Percentiles rank a stretch among this genome's conserved stretches.
Conservation (phyloP, 2,329 filamentous ascomycete species). For the Zopfia rhizophila region DNA sequence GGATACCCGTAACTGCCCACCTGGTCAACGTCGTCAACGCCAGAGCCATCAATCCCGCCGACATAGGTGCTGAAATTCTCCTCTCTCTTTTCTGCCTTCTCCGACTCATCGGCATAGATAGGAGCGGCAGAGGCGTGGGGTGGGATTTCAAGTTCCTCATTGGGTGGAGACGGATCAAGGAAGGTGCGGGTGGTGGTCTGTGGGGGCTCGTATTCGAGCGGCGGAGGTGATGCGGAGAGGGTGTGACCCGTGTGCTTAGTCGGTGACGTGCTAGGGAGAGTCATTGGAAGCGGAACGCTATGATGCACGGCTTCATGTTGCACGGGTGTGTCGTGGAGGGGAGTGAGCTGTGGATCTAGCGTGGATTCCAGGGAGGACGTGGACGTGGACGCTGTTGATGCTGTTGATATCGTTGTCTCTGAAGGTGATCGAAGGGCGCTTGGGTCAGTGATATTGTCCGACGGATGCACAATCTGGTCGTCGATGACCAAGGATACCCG, state of each 20-base stretch:
- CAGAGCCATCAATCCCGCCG: slow-evolving; percentile 45
- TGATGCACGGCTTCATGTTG: slow-evolving; percentile 44
- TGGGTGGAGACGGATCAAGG: slow-evolving; percentile 37
- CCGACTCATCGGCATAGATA: slow-evolving; percentile 31
- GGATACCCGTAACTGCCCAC: slow-evolving; percentile 48
- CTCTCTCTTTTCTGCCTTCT: slow-evolving; percentile 27
- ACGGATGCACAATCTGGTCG: slow-evolving; percentile 50
- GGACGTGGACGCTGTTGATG: no score
- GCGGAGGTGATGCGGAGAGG: slow-evolving; percentile 13
- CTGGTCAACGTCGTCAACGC: slow-evolving; percentile 48
- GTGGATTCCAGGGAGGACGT: slow-evolving; percentile 41
- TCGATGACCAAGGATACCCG: slow-evolving; percentile 50
- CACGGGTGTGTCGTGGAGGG: slow-evolving; percentile 22
- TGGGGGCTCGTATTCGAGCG: slow-evolving; percentile 25
- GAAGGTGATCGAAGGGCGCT: slow-evolving; percentile 39
- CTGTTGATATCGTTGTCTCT: slow-evolving; percentile 40
- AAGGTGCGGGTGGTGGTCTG: slow-evolving; percentile 32
- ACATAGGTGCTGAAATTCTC: slow-evolving; percentile 47
- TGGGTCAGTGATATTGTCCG: slow-evolving; percentile 44
- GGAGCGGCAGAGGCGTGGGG: slow-evolving; percentile 30
- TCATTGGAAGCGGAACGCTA: slow-evolving; percentile 37
- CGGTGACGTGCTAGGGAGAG: slow-evolving; percentile 33
- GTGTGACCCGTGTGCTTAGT: slow-evolving; percentile 32
- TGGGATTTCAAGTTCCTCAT: slow-evolving; percentile 19
- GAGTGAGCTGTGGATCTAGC: slow-evolving; percentile 44